Conservation (phyloP, 495 filamentous ascomycete genomes). For the Tuber melanosporum region DNA sequence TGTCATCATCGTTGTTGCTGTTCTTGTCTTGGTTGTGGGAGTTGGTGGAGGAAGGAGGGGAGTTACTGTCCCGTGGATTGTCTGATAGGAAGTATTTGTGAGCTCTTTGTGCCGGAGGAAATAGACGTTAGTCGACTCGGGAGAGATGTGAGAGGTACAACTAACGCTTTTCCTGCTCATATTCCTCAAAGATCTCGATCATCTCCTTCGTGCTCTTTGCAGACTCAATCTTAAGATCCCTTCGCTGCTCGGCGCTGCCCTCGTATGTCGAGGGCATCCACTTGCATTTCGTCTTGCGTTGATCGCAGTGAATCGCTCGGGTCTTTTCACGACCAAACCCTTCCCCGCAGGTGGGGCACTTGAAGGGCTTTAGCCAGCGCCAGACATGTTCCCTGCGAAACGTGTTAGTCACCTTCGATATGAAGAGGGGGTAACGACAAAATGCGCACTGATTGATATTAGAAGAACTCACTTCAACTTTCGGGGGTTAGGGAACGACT, state of each 20-base stretch:
- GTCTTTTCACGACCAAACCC: slow-evolving; percentile 42
- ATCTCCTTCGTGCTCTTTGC: slow-evolving; percentile 40
- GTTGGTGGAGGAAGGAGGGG: not conserved
- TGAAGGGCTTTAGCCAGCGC: slow-evolving; percentile 39
- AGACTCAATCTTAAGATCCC: slow-evolving; percentile 30
- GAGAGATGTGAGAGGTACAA: not conserved
- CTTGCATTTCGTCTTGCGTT: slow-evolving; percentile 40
- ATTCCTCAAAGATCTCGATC: slow-evolving; percentile 34
- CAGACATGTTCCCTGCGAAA: slow-evolving; percentile 39
- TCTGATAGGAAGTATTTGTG: slow-evolving; percentile 10
- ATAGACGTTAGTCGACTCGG: slow-evolving; percentile 10
- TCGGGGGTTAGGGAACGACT: slow-evolving; percentile 38
- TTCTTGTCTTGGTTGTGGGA: not conserved
- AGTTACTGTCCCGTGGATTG: not conserved
- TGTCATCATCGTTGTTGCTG: not conserved
- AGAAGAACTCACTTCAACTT: slow-evolving; percentile 37
- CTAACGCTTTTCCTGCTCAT: slow-evolving; percentile 35
- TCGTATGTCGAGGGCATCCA: slow-evolving; percentile 24
- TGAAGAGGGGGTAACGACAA: not conserved
- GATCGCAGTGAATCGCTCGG: slow-evolving; percentile 33
- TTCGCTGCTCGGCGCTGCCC: slow-evolving; percentile 24
- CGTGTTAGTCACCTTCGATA: slow-evolving; percentile 12
- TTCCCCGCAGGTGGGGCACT: slow-evolving; percentile 32
- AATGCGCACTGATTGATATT: not conserved
- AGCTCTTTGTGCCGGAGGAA: slow-evolving; percentile 12